Base-by-base conservation (phyloP, 1,139 yeast genomes). In the Scheffersomyces illinoinensis region DNA sequence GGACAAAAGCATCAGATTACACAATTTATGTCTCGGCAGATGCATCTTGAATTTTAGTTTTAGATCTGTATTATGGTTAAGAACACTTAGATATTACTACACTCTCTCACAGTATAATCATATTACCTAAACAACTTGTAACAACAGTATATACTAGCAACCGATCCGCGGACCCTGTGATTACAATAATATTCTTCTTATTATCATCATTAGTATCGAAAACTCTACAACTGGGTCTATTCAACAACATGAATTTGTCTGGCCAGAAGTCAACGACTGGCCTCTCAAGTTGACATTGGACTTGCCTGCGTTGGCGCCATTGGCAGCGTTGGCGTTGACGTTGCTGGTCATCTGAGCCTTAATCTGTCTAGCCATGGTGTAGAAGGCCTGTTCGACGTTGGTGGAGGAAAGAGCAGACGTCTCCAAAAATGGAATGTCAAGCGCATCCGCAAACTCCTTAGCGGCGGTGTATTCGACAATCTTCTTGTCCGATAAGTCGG, bases 291-390 rank as follows among this genome's bases (percentile, higher is more conserved):
- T 93, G 67, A 93, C 96, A 68, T 87, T 85, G 58, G 91, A 85
- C 77, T 89, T 90, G 61, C 80, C 84, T 65, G 78, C 81, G 72
- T 81, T 83, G 55, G 71, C 69, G 54, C 70, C 69, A 58, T 67
- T 65, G 52, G 81, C 79, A 56, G 79, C 77, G 53, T 81, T 71
- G 55, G 84, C 82, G 64, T 83, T 84, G 51, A 78, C 76, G 56
- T 77, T 72, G 74, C 81, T 89, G 64, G 97, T 92, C 92, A 93
- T 91, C 72, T 93, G 93, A 64, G 97, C 97, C 83, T 96, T 96
- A 74, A 95, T 95, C 77, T 96, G 98, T 76, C 97, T 90, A 10
- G 99, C 97, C 99, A 95, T 95, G 65, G 98, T 92, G 82, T 92
- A 88, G 80, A 95, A 95, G 18, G 99, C 98, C 77, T 95, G 98